Evolutionary conservation across 83 land plant species (phyloP).

Genomic region (Picea engelmannii): DNA sequence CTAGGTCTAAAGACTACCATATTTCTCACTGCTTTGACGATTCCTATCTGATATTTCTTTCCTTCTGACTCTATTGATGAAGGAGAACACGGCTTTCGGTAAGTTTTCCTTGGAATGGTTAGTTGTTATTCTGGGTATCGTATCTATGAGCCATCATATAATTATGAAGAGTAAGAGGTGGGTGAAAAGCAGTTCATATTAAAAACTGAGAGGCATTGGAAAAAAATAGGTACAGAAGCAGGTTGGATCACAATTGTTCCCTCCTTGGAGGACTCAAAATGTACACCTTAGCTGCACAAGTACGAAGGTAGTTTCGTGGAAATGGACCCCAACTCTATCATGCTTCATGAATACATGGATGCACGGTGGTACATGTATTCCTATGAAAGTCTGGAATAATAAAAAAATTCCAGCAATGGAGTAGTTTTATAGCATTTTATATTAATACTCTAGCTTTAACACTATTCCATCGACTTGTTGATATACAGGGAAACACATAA

Average conservation of each 20-base stretch:
- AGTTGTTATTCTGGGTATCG: background rate
- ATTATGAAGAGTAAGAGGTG: background rate
- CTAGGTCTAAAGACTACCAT: too few relatives aligned
- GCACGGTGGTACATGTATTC: background rate
- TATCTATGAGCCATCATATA: background rate
- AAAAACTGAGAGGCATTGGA: background rate
- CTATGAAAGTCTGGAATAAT: too few relatives aligned
- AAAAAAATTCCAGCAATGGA: too few relatives aligned
- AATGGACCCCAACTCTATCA: conserved; percentile 2
- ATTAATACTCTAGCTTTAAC: background rate
- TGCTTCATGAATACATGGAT: background rate
- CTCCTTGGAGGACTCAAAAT: background rate
- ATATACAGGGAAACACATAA: conserved; percentile 2
- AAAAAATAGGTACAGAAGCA: background rate
- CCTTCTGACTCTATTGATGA: too few relatives aligned
- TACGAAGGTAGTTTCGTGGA: background rate
- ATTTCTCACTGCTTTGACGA: too few relatives aligned
- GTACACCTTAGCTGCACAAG: background rate
- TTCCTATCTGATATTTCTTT: too few relatives aligned
- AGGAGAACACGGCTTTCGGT: background rate
- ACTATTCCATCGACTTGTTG: background rate
- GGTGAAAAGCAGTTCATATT: background rate
- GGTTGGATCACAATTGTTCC: background rate
- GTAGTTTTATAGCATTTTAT: background rate
- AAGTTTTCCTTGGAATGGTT: background rate